These are phyloP conservation scores for Tulasnella sp. DNA, from an alignment of 768 basidiomycete species.

Conservation along the genomic window DNA sequence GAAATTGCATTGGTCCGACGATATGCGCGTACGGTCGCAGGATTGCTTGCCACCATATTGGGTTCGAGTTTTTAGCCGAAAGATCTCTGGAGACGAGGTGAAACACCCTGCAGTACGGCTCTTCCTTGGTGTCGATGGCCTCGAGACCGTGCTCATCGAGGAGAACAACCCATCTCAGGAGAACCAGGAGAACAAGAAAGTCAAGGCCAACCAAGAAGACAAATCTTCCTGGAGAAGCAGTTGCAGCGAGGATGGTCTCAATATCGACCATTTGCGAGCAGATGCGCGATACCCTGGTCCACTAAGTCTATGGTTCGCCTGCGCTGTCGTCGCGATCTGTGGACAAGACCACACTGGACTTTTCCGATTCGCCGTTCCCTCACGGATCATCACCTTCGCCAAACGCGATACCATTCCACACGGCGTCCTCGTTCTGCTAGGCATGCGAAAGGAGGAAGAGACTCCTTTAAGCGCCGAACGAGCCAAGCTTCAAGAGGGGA, in stretches of 20 bases:
- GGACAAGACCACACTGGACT: not conserved
- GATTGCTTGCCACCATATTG: constrained; percentile 2
- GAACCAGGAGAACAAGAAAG: no score
- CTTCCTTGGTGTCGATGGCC: not conserved
- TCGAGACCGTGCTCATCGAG: not conserved
- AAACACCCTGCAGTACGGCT: not conserved
- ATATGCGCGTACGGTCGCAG: not conserved
- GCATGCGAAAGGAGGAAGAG: not conserved
- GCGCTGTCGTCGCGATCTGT: not conserved
- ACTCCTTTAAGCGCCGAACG: constrained; percentile 2
- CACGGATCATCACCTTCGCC: not conserved
- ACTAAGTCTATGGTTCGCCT: constrained; percentile 4
- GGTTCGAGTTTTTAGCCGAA: not conserved
- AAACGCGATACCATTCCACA: constrained; percentile 8
- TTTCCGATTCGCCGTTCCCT: not conserved
- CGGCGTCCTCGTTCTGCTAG: not conserved
- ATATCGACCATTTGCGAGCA: no score
- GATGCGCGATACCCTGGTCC: not conserved
- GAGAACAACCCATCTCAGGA: not conserved
- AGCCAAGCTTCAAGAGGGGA: not conserved
- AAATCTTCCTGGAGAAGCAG: no score
- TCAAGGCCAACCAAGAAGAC: no score
- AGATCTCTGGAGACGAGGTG: not conserved
- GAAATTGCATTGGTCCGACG: not conserved
- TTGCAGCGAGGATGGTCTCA: no score